These are phyloP conservation scores for Ceratobasidium papillatum DNA, from an alignment of 1,284 basidiomycete genomes.

Conservation along the genomic window DNA sequence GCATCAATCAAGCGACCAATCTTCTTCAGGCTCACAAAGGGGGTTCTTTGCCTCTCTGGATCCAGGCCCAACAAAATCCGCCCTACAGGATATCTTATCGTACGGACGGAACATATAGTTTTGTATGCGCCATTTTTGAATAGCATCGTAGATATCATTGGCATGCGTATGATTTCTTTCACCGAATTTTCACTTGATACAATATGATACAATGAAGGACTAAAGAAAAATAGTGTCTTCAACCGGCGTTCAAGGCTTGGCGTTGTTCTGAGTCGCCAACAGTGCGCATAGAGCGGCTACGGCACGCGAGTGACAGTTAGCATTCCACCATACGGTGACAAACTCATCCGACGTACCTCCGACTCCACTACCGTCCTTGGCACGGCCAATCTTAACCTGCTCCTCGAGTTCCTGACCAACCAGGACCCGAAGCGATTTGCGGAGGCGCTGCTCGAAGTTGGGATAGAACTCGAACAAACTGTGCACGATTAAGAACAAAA, in stretches of 20 bases:
- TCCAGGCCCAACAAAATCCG: neutral
- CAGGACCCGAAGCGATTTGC: conserved; percentile 75
- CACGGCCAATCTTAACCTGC: conserved; percentile 85
- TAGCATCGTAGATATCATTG: neutral
- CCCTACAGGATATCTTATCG: neutral
- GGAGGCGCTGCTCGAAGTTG: conserved; percentile 77
- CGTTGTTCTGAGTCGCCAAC: conserved; percentile 64
- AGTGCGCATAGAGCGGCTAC: conserved; percentile 80
- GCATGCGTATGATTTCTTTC: neutral
- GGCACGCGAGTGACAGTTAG: conserved; percentile 6
- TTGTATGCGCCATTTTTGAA: neutral
- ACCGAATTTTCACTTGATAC: conserved; percentile 15
- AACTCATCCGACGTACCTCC: conserved; percentile 70
- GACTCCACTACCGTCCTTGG: conserved; percentile 97
- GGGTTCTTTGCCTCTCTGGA: neutral
- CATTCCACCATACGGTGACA: neutral
- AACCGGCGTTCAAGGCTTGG: neutral
- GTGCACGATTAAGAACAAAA: conserved; percentile 31
- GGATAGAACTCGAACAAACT: conserved; percentile 94
- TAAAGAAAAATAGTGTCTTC: neutral
- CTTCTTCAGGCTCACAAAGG: conserved; percentile 30
- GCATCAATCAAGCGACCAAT: conserved; percentile 16
- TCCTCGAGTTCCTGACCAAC: conserved; percentile 83
- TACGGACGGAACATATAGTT: too few species aligned
- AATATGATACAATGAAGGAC: conserved; percentile 18